Percentiles rank a stretch among this genome's conserved stretches.
Evolutionary conservation across 352 stramenopile genomes (phyloP).

Genomic region (Globisporangium canariense): DNA sequence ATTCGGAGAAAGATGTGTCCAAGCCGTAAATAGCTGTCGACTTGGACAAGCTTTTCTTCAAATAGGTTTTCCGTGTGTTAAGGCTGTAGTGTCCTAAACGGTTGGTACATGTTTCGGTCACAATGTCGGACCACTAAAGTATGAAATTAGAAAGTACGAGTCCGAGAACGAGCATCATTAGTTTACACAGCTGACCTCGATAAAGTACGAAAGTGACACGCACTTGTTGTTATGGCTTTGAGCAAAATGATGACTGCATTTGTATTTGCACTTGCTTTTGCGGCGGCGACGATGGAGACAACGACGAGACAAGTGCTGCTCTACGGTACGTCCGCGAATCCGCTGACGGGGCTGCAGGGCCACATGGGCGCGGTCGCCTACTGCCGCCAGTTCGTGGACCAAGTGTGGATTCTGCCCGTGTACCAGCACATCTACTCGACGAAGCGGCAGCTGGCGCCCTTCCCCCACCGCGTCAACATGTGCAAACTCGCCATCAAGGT

Average conservation of each 20-base stretch:
- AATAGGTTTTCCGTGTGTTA: too few species aligned
- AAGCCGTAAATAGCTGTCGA: too few species aligned
- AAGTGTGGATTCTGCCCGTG: slow-evolving; percentile 88
- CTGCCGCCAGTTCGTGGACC: slow-evolving; percentile 62
- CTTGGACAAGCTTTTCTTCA: too few species aligned
- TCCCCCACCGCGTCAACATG: slow-evolving; percentile 73
- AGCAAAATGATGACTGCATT: neutral
- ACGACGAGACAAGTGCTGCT: slow-evolving; percentile 56
- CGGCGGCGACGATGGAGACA: slow-evolving; percentile 3
- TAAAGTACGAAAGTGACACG: too few species aligned
- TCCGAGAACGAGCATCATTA: too few species aligned
- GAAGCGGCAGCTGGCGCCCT: slow-evolving; percentile 74
- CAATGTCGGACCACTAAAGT: too few species aligned
- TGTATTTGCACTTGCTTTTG: neutral
- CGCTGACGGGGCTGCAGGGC: slow-evolving; percentile 56
- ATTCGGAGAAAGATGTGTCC: too few species aligned
- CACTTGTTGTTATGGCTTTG: too few species aligned
- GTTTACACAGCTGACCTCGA: too few species aligned
- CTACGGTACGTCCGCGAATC: slow-evolving; percentile 86
- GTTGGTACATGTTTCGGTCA: too few species aligned
- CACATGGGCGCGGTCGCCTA: slow-evolving; percentile 82
- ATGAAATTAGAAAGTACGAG: too few species aligned
- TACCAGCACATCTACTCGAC: slow-evolving; percentile 87
- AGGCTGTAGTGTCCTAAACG: too few species aligned
- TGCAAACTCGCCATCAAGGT: slow-evolving; percentile 51